These are phyloP conservation scores for Lichenothelia convexa DNA, from an alignment of 495 filamentous ascomycete species.

Conservation along the genomic window DNA sequence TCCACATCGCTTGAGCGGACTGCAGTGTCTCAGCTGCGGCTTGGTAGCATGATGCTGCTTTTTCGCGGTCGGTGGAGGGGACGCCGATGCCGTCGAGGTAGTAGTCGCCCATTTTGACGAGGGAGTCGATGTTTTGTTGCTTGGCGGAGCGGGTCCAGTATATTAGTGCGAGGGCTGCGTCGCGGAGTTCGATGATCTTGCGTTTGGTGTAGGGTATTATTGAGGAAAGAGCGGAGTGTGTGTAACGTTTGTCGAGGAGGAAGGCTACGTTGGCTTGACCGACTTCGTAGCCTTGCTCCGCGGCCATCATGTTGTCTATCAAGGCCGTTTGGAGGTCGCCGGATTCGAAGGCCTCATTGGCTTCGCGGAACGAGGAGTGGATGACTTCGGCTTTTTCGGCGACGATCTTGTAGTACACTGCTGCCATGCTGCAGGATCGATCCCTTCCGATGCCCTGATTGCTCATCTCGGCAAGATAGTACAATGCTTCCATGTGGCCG, in stretches of 20 bases:
- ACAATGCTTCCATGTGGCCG: slow-evolving; percentile 80
- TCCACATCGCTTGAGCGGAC: slow-evolving; percentile 90
- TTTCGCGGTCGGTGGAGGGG: slow-evolving; percentile 43
- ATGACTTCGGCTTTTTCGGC: slow-evolving; percentile 75
- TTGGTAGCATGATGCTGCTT: slow-evolving; percentile 83
- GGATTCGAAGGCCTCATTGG: slow-evolving; percentile 64
- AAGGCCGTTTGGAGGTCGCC: slow-evolving; percentile 79
- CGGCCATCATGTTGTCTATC: slow-evolving; percentile 73
- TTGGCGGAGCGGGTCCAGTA: slow-evolving; percentile 95
- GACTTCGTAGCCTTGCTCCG: slow-evolving; percentile 88
- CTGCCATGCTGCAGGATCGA: slow-evolving; percentile 60
- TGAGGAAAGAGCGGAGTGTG: slow-evolving; percentile 29
- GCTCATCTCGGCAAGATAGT: slow-evolving; percentile 83
- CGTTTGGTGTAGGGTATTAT: slow-evolving; percentile 3
- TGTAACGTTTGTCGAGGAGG: slow-evolving; percentile 66
- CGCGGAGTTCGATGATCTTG: slow-evolving; percentile 35
- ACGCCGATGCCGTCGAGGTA: slow-evolving; percentile 64
- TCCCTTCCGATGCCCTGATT: slow-evolving; percentile 67
- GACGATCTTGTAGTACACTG: slow-evolving; percentile 86
- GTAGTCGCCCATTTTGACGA: slow-evolving; percentile 98
- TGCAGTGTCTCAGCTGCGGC: slow-evolving; percentile 77
- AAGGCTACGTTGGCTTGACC: slow-evolving; percentile 91
- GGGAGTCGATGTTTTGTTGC: slow-evolving; percentile 79
- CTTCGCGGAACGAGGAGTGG: slow-evolving; percentile 69
- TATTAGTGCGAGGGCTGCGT: slow-evolving; percentile 64